Evolutionary conservation across 1,284 basidiomycete species (phyloP).

Genomic region (Dichomitus squalens): DNA sequence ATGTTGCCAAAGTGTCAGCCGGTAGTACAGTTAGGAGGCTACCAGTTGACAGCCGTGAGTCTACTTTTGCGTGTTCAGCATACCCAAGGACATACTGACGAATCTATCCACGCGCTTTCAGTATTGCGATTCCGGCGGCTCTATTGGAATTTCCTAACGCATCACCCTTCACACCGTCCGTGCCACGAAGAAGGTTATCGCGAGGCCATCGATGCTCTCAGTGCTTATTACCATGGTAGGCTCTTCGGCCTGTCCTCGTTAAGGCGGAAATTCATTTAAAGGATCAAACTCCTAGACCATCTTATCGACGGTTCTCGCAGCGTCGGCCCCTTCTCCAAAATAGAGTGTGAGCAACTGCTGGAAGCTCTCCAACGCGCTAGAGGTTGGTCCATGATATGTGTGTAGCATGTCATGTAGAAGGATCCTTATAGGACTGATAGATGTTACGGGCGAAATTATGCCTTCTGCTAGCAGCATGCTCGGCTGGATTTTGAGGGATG

Average conservation of each 20-base stretch:
- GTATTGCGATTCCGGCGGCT: constrained; percentile 47
- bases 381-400: constrained; percentile 10
- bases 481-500: constrained; percentile 36
- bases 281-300: constrained; percentile 36
- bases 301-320: constrained; percentile 44
- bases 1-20: neutral
- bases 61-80: neutral
- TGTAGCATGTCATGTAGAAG: neutral
- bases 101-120: constrained; percentile 23
- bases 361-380: constrained; percentile 37
- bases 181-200: constrained; percentile 42
- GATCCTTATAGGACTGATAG: neutral
- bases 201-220: constrained; percentile 51
- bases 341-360: constrained; percentile 51
- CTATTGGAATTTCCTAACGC: constrained; percentile 54
- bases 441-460: neutral
- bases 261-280: neutral
- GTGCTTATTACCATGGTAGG: constrained; percentile 49
- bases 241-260: neutral
- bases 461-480: constrained; percentile 13
- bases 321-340: constrained; percentile 52
- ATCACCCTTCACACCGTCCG: constrained; percentile 47
- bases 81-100: neutral
- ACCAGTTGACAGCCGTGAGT: constrained; percentile 6
- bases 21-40: neutral